Conservation (phyloP, 2,329 filamentous ascomycete genomes). For the Fusarium solani-melongenae region DNA sequence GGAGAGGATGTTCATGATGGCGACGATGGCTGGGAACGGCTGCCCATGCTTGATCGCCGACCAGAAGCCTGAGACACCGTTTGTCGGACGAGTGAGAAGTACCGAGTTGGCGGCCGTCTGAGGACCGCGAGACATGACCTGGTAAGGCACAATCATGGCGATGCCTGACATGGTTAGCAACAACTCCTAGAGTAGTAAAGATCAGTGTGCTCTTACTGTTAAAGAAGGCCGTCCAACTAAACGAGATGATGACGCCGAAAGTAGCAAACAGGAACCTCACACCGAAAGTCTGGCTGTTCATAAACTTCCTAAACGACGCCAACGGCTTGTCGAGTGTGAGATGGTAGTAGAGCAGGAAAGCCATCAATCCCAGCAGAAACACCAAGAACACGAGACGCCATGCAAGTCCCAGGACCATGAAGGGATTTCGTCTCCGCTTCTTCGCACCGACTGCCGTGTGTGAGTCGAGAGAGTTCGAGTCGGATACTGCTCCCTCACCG, state of each 20-base stretch:
- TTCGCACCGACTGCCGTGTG: not conserved
- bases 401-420: constrained; percentile 49
- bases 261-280: constrained; percentile 57
- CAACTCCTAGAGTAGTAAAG: accelerated
- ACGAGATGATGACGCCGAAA: constrained; percentile 55
- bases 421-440: constrained; percentile 42
- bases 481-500: constrained; percentile 5
- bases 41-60: constrained; percentile 39
- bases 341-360: constrained; percentile 55
- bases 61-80: constrained; percentile 58
- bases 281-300: constrained; percentile 56
- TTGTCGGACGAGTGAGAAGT: constrained; percentile 55
- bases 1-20: constrained; percentile 56
- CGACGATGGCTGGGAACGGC: constrained; percentile 54
- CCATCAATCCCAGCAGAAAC: constrained; percentile 49
- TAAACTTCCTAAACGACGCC: constrained; percentile 49
- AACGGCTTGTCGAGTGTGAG: constrained; percentile 44
- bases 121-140: constrained; percentile 50
- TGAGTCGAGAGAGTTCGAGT: constrained; percentile 35
- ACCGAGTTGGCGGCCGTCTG: constrained; percentile 52
- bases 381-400: constrained; percentile 51
- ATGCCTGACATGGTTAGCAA: constrained; percentile 50
- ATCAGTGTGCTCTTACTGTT: constrained; percentile 28
- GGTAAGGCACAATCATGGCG: constrained; percentile 57
- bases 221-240: constrained; percentile 57